Evolutionary conservation across 345 rosid genomes (phyloP).

Genomic region (Clarkia xantiana): DNA sequence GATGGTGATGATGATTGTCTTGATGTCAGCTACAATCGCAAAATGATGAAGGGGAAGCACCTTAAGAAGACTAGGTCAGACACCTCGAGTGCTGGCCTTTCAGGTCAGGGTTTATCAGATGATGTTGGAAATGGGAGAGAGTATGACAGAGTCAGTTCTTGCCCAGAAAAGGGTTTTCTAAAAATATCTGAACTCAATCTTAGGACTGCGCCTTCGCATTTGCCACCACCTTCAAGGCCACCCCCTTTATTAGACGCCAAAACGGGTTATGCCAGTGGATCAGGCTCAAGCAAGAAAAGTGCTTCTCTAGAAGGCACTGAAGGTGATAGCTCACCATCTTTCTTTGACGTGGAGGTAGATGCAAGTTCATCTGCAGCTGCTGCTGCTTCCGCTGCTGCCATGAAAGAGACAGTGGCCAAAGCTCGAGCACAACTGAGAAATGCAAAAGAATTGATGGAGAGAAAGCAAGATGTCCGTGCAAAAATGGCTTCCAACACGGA

Average conservation of each 20-base stretch:
- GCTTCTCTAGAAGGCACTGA: constrained; percentile 26
- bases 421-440: constrained; percentile 64
- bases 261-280: constrained; percentile 19
- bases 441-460: constrained; percentile 57
- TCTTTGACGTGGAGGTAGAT: constrained; percentile 92
- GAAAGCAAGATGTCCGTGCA: constrained; percentile 36
- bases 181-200: constrained; percentile 68
- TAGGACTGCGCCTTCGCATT: constrained; percentile 57
- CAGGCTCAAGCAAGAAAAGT: constrained; percentile 20
- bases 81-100: constrained; percentile 14
- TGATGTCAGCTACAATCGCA: constrained; percentile 17
- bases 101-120: constrained; percentile 16
- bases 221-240: constrained; percentile 83
- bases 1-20: constrained; percentile 18
- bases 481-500: constrained; percentile 22
- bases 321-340: constrained; percentile 45
- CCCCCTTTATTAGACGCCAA: constrained; percentile 37
- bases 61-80: constrained; percentile 32
- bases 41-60: constrained; percentile 18
- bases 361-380: constrained; percentile 63
- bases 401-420: constrained; percentile 64
- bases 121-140: constrained; percentile 19
- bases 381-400: constrained; percentile 52
- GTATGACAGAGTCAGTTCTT: constrained; percentile 24
- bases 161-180: constrained; percentile 37